Evolutionary conservation across 345 rosid species (phyloP).

Genomic region (Camelina hispida): DNA sequence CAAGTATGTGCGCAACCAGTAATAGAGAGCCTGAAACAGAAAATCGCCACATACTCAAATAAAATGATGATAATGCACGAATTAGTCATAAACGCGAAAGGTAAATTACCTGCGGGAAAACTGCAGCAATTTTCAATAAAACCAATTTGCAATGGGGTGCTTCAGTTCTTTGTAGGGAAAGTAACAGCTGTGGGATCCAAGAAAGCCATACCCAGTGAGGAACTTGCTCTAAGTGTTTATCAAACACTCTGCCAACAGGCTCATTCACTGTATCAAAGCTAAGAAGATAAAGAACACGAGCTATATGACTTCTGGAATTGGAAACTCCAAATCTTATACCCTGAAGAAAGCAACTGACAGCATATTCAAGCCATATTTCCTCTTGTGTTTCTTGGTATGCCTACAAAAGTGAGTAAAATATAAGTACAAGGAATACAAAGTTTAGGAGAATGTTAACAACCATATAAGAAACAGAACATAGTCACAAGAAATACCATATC

Average conservation of each 20-base stretch:
- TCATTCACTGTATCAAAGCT: constrained; percentile 95
- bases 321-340: constrained; percentile 96
- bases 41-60: constrained; percentile 25
- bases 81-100: constrained; percentile 19
- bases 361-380: constrained; percentile 96
- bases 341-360: constrained; percentile 98
- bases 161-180: constrained; percentile 97
- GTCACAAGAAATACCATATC: constrained; percentile 69
- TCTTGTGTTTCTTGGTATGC: constrained; percentile 84
- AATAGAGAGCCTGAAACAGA: constrained; percentile 79
- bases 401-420: constrained; percentile 51
- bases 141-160: constrained; percentile 98
- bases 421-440: constrained; percentile 16
- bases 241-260: constrained; percentile 94
- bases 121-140: constrained; percentile 84
- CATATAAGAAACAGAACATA: constrained; percentile 16
- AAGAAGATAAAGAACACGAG: constrained; percentile 93
- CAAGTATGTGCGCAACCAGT: constrained; percentile 98
- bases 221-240: constrained; percentile 89
- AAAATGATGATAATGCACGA: constrained; percentile 26
- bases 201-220: constrained; percentile 99
- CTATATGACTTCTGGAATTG: constrained; percentile 93
- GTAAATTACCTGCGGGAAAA: constrained; percentile 79
- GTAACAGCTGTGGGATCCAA: constrained; percentile 96
- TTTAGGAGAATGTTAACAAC: not conserved